Evolutionary conservation across 306 rosid genomes (phyloP).

Genomic region (Quercus dentata): DNA sequence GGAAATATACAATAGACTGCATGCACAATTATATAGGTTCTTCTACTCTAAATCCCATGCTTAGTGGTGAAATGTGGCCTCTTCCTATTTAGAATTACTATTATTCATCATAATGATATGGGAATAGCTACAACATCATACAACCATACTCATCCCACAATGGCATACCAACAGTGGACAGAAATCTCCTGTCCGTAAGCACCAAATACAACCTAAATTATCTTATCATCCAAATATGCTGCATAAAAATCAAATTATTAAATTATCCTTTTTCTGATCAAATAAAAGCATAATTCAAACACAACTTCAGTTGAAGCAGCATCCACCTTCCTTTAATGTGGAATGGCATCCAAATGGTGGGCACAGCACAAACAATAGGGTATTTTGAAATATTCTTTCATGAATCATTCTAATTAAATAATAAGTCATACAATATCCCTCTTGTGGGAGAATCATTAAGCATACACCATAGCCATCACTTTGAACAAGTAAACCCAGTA

Average conservation of each 20-base stretch:
- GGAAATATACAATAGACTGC: too few relatives aligned
- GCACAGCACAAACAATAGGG: background rate
- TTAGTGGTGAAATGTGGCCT: background rate
- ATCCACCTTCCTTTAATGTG: background rate
- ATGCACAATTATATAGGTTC: too few relatives aligned
- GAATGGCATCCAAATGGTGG: background rate
- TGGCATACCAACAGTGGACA: too few relatives aligned
- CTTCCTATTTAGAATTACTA: background rate
- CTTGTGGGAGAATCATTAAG: background rate
- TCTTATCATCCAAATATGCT: background rate
- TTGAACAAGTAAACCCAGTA: background rate
- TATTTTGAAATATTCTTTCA: background rate
- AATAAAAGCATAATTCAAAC: too few relatives aligned
- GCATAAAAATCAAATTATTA: background rate
- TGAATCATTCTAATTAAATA: background rate
- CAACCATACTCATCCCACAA: too few relatives aligned
- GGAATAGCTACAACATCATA: too few relatives aligned
- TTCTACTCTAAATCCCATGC: background rate
- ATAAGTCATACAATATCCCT: background rate
- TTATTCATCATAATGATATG: too few relatives aligned
- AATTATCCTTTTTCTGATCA: background rate
- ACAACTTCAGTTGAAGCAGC: too few relatives aligned
- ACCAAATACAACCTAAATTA: background rate
- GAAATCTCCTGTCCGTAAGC: background rate
- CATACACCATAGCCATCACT: background rate